Evolutionary conservation across 352 stramenopile species (phyloP), one percentile per base, ranked within the genome.

Genomic region (Paralagenidium karlingii): DNA sequence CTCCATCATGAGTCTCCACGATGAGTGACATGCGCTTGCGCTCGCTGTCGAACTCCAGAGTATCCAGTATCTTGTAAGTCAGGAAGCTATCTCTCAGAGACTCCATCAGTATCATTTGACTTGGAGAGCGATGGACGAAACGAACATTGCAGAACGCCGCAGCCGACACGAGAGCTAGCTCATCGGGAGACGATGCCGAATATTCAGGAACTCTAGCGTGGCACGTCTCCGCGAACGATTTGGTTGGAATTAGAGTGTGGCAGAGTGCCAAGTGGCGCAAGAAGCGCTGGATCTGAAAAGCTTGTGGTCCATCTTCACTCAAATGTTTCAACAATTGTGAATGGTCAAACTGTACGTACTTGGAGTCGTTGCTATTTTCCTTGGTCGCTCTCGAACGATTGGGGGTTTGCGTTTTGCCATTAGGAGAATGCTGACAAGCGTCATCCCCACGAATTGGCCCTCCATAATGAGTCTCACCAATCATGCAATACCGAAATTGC

Each of bases 11-110:
- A 4, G 63, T 70, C 41, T 94, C 68, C 12, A 98, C 62, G 25
- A 99, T 71, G 30, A 98, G 82, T 11, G 84, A 96, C 94, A 99
- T 99, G 30, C 96, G 65, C 57, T 99, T 99, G 24, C 96, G 70
- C 42, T 97, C 76, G 43, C 86, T 97, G 51, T 98, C 86, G 61
- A 99, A 99, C 52, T 98, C 94, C 34, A 98, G 91, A 4, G 98
- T 59, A 18, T 94, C 89, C 21, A 97, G 59, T 29, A 98, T 53
- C 12, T 80, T 68, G 71, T 93, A 98, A 5, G 73, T 73, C 30
- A 44, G 53, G 22, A 52, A 57, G 8, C 34, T 16, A 38, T 46
- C 29, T 33, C 62, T 36, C 6, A 66, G 60, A 13, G 61, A 40
- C 34, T 85, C 71, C 40, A 75, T 36, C 5, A 83, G 56, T 43